Evolutionary conservation across 1,284 basidiomycete species (phyloP), one percentile per base, ranked within the genome.

Genomic region (Sporisorium iseilematis-ciliati): DNA sequence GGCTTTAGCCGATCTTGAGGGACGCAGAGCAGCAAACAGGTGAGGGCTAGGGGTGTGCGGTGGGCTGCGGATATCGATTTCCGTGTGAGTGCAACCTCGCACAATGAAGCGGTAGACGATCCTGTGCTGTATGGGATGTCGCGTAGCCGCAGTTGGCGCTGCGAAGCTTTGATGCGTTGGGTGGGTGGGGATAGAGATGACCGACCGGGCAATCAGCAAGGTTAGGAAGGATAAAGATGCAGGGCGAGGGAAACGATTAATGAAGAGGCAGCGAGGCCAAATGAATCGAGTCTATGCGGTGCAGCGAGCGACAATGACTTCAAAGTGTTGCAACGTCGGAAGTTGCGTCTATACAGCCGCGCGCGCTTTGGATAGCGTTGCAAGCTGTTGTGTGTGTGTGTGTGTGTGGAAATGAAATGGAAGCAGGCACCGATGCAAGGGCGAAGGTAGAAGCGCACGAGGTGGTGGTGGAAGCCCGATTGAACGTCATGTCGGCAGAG

Each of bases 171-270:
- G 54, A 35, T 54, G 57, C 56, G 57, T 25, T 42, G 31, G 20
- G 43, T 51, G 35, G 62, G 62, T 64, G 61, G 67, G 67, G 29
- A 64, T 54, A 29, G n/a, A 54, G 54, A 65, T 70, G 68, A 61
- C 68, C 57, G 62, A 40, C 46, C 62, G 62, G 66, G 57, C 68
- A 70, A 54, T 50, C 49, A 58, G 62, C 62, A 70, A 70, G 68
- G 68, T 70, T 65, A 70, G 68, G 29, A 60, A 69, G 62, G 68
- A 41, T 57, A 50, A 60, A 48, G 63, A 60, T 65, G 68, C 68
- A 70, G 49, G 62, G 57, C 50, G 57, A 65, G 54, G 54, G 54
- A 50, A 57, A 53, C 52, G 20, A 40, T 38, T 53, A 57, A 65
- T 70, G 57, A 65, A 57, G 35, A 42, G 42, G 52, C 38, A 51